These are phyloP conservation scores for Quaeritorhiza haematococci DNA, from an alignment of 371 early-diverging fungal genomes.

Conservation along the genomic window DNA sequence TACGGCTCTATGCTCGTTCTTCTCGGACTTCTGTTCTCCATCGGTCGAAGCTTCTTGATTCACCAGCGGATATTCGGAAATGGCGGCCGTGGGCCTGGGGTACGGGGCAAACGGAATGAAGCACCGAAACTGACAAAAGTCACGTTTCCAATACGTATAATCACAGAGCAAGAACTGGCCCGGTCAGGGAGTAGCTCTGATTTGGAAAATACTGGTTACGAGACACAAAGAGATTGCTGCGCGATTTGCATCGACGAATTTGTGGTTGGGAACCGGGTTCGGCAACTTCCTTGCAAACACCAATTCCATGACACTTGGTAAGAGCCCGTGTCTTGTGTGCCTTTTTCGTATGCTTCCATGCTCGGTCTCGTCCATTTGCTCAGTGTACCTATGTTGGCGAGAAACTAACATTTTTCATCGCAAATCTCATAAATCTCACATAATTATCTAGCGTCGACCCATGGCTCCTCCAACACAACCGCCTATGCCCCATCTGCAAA, in stretches of 20 bases:
- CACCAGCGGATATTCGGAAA: slow-evolving; percentile 1
- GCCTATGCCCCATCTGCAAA: slow-evolving; percentile 45
- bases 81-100: too few relatives aligned
- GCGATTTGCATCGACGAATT: slow-evolving; percentile 46
- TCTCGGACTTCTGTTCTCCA: slow-evolving; percentile 3
- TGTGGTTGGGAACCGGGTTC: slow-evolving; percentile 24
- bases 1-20: slow-evolving; percentile 6
- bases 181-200: slow-evolving; percentile 7
- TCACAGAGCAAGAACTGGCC: slow-evolving; percentile 7
- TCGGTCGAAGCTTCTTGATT: slow-evolving; percentile 5
- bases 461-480: slow-evolving; percentile 40
- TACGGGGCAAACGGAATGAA: too few relatives aligned
- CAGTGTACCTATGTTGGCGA: too few relatives aligned
- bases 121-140: slow-evolving; percentile 8
- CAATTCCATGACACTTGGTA: slow-evolving; percentile 39
- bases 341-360: neutral
- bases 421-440: neutral
- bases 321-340: neutral
- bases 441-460: slow-evolving; percentile 34
- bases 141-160: slow-evolving; percentile 6
- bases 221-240: slow-evolving; percentile 21
- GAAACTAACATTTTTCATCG: neutral
- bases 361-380: neutral
- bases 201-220: neutral
- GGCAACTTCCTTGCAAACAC: slow-evolving; percentile 40